A percentile compares a stretch with the other conserved stretches of the same genome.
Evolutionary conservation across 345 rosid genomes (phyloP).

Genomic region (Arabidopsis arenosa): DNA sequence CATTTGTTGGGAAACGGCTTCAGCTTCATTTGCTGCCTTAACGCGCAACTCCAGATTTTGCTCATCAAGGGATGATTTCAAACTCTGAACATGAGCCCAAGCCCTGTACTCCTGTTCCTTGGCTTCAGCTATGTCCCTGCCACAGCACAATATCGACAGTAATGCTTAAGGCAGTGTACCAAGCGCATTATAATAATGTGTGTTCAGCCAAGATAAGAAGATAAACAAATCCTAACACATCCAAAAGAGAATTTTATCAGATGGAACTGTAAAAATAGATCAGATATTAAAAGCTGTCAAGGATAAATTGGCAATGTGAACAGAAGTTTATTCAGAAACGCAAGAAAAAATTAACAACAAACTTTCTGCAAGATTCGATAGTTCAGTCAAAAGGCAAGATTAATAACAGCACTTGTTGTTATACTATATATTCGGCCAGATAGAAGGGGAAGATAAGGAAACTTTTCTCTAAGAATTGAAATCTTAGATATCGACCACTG

Average conservation of each 20-base stretch:
- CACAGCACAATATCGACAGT: slow-evolving; percentile 32
- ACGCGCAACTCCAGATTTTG: slow-evolving; percentile 84
- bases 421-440: slow-evolving; percentile 12
- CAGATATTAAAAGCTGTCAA: neutral
- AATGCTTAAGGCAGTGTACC: slow-evolving; percentile 29
- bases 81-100: slow-evolving; percentile 80
- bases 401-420: slow-evolving; percentile 4
- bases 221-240: slow-evolving; percentile 18
- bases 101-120: slow-evolving; percentile 77
- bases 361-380: slow-evolving; percentile 6
- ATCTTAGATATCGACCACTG: slow-evolving; percentile 1
- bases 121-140: slow-evolving; percentile 76
- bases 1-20: slow-evolving; percentile 90
- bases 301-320: neutral
- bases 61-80: slow-evolving; percentile 88
- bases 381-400: slow-evolving; percentile 12
- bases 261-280: slow-evolving; percentile 4
- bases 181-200: neutral
- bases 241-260: slow-evolving; percentile 13
- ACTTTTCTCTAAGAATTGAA: neutral
- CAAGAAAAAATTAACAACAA: slow-evolving; percentile 25
- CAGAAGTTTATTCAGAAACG: neutral
- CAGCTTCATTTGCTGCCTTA: slow-evolving; percentile 96
- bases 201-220: slow-evolving; percentile 5
- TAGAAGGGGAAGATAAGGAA: slow-evolving; percentile 6